These are phyloP conservation scores for Barnettozyma pratensis DNA, from an alignment of 805 yeast genomes.

Conservation along the genomic window DNA sequence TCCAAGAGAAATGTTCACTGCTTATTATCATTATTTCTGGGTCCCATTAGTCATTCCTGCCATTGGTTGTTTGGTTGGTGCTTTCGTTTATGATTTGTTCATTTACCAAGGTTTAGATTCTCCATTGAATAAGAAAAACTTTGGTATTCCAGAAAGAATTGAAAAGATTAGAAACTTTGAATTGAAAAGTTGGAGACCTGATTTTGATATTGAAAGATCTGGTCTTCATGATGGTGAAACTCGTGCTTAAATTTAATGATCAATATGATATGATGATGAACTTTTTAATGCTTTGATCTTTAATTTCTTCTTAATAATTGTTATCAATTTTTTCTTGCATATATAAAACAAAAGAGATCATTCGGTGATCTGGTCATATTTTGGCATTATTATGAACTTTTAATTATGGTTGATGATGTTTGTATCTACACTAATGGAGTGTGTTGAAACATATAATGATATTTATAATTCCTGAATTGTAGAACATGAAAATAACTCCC, in stretches of 20 bases:
- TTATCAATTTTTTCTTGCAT: neutral
- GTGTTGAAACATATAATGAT: too few species aligned
- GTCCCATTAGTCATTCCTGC: slow-evolving; percentile 48
- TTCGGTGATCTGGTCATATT: too few species aligned
- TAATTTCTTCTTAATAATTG: neutral
- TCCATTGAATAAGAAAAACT: slow-evolving; percentile 41
- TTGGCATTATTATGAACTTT: too few species aligned
- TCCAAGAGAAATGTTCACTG: slow-evolving; percentile 34
- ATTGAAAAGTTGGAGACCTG: slow-evolving; percentile 20
- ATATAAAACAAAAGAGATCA: too few species aligned
- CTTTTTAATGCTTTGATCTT: neutral
- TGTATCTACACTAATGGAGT: too few species aligned
- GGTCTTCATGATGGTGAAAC: neutral
- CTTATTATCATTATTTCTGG: slow-evolving; percentile 44
- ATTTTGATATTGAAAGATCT: slow-evolving; percentile 14
- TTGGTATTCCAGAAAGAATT: slow-evolving; percentile 17
- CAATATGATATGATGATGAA: neutral
- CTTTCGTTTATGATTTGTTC: slow-evolving; percentile 45
- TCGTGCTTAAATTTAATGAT: neutral
- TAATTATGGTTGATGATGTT: too few species aligned
- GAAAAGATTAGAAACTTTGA: slow-evolving; percentile 17
- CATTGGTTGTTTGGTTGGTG: slow-evolving; percentile 43
- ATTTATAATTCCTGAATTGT: too few species aligned
- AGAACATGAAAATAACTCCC: too few species aligned
- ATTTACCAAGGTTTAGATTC: slow-evolving; percentile 49